Evolutionary conservation across 1,139 yeast genomes (phyloP), one percentile per base, ranked within the genome.

Genomic region (Ogataea hybrid): DNA sequence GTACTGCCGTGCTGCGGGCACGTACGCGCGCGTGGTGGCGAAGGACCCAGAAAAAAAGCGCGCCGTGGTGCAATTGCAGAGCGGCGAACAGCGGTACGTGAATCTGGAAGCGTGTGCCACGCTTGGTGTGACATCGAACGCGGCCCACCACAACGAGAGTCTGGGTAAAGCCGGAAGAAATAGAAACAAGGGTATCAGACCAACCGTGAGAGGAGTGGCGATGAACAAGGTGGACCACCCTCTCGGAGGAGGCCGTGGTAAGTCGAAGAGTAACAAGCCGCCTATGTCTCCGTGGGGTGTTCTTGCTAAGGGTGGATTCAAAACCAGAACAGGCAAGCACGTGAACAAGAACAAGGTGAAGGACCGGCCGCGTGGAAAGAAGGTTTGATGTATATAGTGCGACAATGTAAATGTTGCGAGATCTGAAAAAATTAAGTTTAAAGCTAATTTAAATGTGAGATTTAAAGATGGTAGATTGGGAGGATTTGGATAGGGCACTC

Each of bases 191-290:
- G 98, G 98, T 52, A 82, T 84, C 58, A 81, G 98, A 66, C 98
- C 99, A 27, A 79, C 84, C 42, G 96, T 89, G 29, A 85, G 99
- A 74, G 99, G 99, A 78, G 88, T 89, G 56, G 98, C 98, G 41
- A 88, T 88, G 96, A 92, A 92, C 69, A 94, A 95, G 48, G 80
- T 82, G 62, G 97, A 92, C 68, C 99, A 92, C 72, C 99, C 99
- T 54, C 94, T 89, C 61, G 99, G 99, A 75, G 99, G 99, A 84
- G 99, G 99, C 70, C 84, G 98, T 77, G 99, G 99, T 78, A 94
- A 92, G 67, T 86, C 96, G 46, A 92, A 94, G 80, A 87, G 96
- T 51, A 90, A 90, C 68, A 90, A 88, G 71, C 77, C 85, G 42
- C 86, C 97, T 11, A 89, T 85, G 72, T 86, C 96, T 47, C 94